Evolutionary conservation across 176 grass and related monocot species (phyloP).

Genomic region (Avena eriantha): DNA sequence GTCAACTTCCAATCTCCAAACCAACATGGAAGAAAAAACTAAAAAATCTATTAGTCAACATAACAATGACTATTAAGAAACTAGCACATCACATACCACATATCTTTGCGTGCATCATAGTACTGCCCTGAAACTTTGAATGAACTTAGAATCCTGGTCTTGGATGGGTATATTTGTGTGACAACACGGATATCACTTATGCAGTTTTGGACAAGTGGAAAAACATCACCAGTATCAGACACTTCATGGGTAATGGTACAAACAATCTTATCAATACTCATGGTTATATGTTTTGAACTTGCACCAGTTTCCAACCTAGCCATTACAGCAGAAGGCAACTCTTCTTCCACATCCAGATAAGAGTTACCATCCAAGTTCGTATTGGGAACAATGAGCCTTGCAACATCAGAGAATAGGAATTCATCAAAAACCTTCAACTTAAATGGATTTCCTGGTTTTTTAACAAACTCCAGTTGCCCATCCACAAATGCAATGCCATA

Average conservation of each 20-base stretch:
- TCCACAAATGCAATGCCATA: conserved; percentile 76
- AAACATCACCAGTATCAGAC: conserved; percentile 62
- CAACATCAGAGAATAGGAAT: conserved; percentile 48
- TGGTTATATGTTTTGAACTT: conserved; percentile 60
- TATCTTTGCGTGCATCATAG: conserved; percentile 63
- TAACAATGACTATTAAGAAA: conserved; percentile 19
- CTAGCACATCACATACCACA: conserved; percentile 63
- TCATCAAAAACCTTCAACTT: conserved; percentile 71
- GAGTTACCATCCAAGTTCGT: conserved; percentile 32
- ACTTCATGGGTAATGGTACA: conserved; percentile 78
- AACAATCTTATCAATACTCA: conserved; percentile 63
- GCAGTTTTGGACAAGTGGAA: conserved; percentile 68
- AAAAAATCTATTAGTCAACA: conserved; percentile 31
- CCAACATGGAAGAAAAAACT: conserved; percentile 16
- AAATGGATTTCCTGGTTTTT: conserved; percentile 84
- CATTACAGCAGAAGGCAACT: conserved; percentile 39
- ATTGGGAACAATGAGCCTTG: conserved; percentile 44
- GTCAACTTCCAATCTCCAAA: conserved; percentile 34
- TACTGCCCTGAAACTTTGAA: conserved; percentile 64
- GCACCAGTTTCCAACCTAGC: conserved; percentile 50
- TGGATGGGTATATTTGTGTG: conserved; percentile 63
- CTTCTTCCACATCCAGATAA: conserved; percentile 56
- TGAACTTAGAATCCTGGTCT: conserved; percentile 76
- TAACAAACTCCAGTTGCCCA: conserved; percentile 78
- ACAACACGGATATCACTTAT: conserved; percentile 66